Evolutionary conservation across 2,329 filamentous ascomycete genomes (phyloP).

Genomic region (Hypoxylon rubiginosum): DNA sequence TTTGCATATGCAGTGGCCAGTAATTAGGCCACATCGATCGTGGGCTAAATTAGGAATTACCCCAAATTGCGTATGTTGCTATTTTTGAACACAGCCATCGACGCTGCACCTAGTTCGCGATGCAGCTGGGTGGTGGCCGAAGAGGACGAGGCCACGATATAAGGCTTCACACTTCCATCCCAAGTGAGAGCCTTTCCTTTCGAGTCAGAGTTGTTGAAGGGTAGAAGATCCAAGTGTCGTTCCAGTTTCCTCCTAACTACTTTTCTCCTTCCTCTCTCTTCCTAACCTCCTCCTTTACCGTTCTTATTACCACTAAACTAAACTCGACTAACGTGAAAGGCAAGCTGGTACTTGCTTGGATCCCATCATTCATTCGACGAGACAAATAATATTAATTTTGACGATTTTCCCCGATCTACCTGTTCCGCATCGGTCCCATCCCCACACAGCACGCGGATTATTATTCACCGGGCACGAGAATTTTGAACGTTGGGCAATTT

Average conservation of each 20-base stretch:
- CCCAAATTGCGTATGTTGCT: conserved; percentile 54
- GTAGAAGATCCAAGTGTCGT: conserved; percentile 65
- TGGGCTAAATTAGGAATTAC: conserved; percentile 59
- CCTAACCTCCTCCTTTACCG: conserved; percentile 40
- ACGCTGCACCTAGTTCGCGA: conserved; percentile 49
- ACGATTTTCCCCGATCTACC: conserved; percentile 41
- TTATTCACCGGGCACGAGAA: conserved; percentile 47
- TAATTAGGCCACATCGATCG: conserved; percentile 52
- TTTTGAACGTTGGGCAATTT: conserved; percentile 49
- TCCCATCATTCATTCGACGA: conserved; percentile 64
- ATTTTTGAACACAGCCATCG: conserved; percentile 59
- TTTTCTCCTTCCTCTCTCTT: conserved; percentile 36
- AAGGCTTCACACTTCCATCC: conserved; percentile 67
- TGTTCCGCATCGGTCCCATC: conserved; percentile 43
- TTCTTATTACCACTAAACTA: conserved; percentile 50
- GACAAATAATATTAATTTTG: conserved; percentile 59
- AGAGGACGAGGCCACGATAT: conserved; percentile 66
- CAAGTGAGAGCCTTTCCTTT: conserved; percentile 52
- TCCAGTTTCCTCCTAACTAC: conserved; percentile 57
- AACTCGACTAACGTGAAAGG: conserved; percentile 57
- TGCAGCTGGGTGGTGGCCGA: conserved; percentile 54
- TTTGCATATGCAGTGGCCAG: conserved; percentile 51
- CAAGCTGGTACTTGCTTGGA: conserved; percentile 73
- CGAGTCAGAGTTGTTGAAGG: conserved; percentile 59
- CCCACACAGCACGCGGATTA: conserved; percentile 42